Base-by-base conservation (phyloP, 768 basidiomycete genomes). In the Omphalotus guepiniiformis region DNA sequence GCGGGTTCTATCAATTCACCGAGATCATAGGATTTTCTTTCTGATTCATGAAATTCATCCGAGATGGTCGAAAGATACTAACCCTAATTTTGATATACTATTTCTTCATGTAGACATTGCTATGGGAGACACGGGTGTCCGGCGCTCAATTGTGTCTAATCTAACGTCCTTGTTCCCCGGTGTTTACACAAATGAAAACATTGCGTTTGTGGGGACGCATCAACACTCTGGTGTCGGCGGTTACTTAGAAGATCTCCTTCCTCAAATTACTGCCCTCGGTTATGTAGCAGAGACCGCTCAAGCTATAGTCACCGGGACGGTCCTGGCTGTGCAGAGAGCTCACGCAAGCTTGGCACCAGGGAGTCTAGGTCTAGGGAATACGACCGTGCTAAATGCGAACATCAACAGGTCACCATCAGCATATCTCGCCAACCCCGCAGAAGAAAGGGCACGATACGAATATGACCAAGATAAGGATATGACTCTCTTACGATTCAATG, bases 51-150 rank as follows among this genome's bases (percentile, higher is more conserved):
- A 16, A 25, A 13, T 34, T 16, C n/a, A n/a, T n/a, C n/a, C n/a
- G n/a, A n/a, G n/a, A n/a, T n/a, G n/a, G n/a, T n/a, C n/a, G n/a
- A n/a, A n/a, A n/a, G n/a, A n/a, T n/a, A n/a, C n/a, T n/a, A n/a
- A n/a, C n/a, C n/a, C n/a, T n/a, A n/a, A n/a, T n/a, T n/a, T n/a
- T n/a, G n/a, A n/a, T n/a, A n/a, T n/a, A 37, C 21, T 21, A 6
- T n/a, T 37, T n/a, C 35, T n/a, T 37, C 35, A 6, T 15, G 29
- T 50, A 82, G 88, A 91, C 59, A 87, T 88, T 42, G 85, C 80
- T 34, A 88, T 89, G 83, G 88, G 88, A 9, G 88, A 89, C 63
- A 80, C 78, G 2, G 88, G 86, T 21, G 67, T 88, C 29, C 82
- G 87, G 26, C 79, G 85, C 22, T 76, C 79, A 12, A 80, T 91